Evolutionary conservation across 345 rosid genomes (phyloP), one percentile per base, ranked within the genome.

Genomic region (Chamaenerion angustifolium): DNA sequence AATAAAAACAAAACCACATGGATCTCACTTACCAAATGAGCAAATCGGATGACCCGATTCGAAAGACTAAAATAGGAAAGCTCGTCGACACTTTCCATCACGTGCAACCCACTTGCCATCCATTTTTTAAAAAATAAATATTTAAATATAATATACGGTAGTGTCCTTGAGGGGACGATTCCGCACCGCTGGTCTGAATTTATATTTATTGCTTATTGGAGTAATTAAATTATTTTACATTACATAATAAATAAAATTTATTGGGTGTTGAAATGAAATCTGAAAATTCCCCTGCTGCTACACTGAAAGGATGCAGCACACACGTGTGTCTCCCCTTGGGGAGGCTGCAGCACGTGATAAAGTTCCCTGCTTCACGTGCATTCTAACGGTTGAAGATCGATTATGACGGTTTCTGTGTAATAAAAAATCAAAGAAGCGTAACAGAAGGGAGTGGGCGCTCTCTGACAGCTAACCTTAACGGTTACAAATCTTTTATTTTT

Each of bases 241-340:
- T 31, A 2, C 25, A 0, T 31, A 31, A 31, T 5, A 31, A 31
- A 31, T 31, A 31, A 21, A 16, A 17, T 17, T 47, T 47, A 47
- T 47, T 13, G 8, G 4, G 11, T 11, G 10, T 21, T 5, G 27
- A 7, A 15, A 27, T 47, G n/a, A 17, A 27, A 17, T 27, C 25
- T 8, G 50, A 47, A 47, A 47, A 47, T 47, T 47, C 50, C 50
- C 12, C 25, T 47, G 50, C 50, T 16, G 50, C 50, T 31, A 31
- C 37, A 47, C 19, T 50, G 12, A 5, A 12, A 12, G 54, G 54
- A 31, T 50, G 43, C 54, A 50, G 43, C 12, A n/a, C 42, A 19
- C 54, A 50, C 54, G 54, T 35, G 54, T 35, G 54, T 35, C 43
- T 14, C 42, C 19, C 12, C 54, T 9, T 0, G 42, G 43, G 43